Evolutionary conservation across 2,329 filamentous ascomycete species (phyloP), one percentile per base, ranked within the genome.

Genomic region (Trichoderma atroviride): DNA sequence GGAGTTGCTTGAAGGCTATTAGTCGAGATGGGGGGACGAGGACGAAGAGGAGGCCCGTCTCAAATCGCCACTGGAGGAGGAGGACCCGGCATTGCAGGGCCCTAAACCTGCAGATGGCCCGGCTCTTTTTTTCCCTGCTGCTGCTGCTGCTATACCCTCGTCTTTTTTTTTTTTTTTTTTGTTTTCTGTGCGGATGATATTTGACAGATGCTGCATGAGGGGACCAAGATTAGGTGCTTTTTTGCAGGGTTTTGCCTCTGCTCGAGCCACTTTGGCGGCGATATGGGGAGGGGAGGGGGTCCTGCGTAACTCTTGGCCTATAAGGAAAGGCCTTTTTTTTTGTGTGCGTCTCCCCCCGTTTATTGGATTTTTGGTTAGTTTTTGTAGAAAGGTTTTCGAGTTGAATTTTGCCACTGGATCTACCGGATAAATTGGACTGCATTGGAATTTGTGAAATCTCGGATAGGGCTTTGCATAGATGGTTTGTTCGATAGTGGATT

Each of bases 331-430:
- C 24, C 33, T 47, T 13, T 43, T 57, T 40, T 33, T 37, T 47
- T 14, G 50, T n/a, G 40, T 19, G 40, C 16, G 40, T 43, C 19
- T 19, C n/a, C 22, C 22, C 40, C 22, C n/a, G 40, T 43, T 43
- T 35, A 10, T 35, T 31, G 22, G 11, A 3, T 40, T 13, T 55
- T 14, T n/a, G 40, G 53, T 6, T 27, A 3, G 37, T 2, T 24
- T 24, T 47, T 31, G 9, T 10, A 47, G 40, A 10, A 35, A 35
- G 6, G 33, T 2, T 40, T 22, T 65, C 7, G 62, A 24, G 40
- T 60, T n/a, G 27, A 10, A 29, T 33, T 65, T 65, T 65, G 62
- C 62, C 62, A 57, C 62, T 65, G 40, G 62, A 65, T 65, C 62
- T 56, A 31, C 62, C 52, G 60, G 60, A 22, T 63, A 63, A 63